These are phyloP conservation scores for Fusarium sororula DNA, from an alignment of 2,329 filamentous ascomycete species.

Conservation along the genomic window DNA sequence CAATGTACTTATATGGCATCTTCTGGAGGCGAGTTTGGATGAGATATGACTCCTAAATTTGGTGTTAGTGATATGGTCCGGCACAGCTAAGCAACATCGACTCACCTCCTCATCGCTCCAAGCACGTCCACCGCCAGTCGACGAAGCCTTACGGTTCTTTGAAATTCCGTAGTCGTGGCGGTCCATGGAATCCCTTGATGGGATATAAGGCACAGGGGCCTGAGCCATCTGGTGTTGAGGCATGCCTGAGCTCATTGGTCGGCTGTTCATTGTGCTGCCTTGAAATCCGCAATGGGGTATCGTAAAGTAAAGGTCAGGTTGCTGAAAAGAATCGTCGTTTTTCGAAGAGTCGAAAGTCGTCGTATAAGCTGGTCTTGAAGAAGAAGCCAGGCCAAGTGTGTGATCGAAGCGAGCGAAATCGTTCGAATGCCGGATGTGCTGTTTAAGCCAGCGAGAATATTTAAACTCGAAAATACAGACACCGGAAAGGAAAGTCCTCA, in stretches of 20 bases:
- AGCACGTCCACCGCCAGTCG: conserved; percentile 79
- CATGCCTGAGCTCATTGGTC: conserved; percentile 49
- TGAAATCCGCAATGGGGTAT: conserved; percentile 35
- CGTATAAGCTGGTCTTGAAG: conserved; percentile 23
- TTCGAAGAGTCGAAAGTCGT: conserved; percentile 30
- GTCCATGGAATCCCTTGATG: conserved; percentile 63
- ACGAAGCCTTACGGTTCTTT: conserved; percentile 73
- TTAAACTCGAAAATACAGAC: conserved; percentile 41
- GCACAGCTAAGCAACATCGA: not conserved
- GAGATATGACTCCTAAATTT: conserved; percentile 77
- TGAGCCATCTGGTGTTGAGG: conserved; percentile 60
- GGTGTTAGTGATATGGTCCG: conserved; percentile 22
- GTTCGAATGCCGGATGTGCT: conserved; percentile 34
- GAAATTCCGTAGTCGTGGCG: conserved; percentile 68
- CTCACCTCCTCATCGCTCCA: conserved; percentile 87
- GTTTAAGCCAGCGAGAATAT: conserved; percentile 39
- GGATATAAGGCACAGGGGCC: conserved; percentile 57
- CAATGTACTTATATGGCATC: conserved; percentile 92
- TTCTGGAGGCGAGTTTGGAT: conserved; percentile 86
- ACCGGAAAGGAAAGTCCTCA: conserved; percentile 21
- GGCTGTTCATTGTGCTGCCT: conserved; percentile 33
- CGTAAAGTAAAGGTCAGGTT: conserved; percentile 16
- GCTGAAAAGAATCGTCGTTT: conserved; percentile 27
- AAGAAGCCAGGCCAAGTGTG: conserved; percentile 5
- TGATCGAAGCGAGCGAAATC: conserved; percentile 31